Percentiles rank a stretch among this genome's conserved stretches.
These are phyloP conservation scores for Aureobasidium subglaciale DNA, from an alignment of 2,329 filamentous ascomycete species.

Conservation along the genomic window DNA sequence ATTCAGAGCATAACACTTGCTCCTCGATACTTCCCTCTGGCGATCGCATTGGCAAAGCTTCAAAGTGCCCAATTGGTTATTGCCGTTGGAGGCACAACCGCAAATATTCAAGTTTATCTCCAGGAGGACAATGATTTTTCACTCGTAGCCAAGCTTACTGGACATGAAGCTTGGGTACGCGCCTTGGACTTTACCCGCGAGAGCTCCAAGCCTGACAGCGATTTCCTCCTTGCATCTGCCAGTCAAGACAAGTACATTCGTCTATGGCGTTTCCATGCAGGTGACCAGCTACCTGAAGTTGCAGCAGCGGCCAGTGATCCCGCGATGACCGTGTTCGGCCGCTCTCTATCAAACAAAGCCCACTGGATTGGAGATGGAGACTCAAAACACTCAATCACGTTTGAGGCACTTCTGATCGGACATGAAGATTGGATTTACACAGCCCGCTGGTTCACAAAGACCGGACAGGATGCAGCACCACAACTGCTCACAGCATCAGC, in stretches of 20 bases:
- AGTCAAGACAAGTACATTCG: conserved; percentile 98
- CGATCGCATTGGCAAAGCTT: conserved; percentile 61
- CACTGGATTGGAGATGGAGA: conserved; percentile 61
- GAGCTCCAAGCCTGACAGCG: conserved; percentile 46
- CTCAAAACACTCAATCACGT: conserved; percentile 71
- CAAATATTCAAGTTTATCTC: conserved; percentile 73
- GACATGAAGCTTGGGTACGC: conserved; percentile 92
- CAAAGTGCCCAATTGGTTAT: conserved; percentile 46
- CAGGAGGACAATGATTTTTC: conserved; percentile 54
- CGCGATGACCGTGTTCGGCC: conserved; percentile 53
- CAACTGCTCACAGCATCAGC: conserved; percentile 78
- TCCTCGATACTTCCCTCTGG: conserved; percentile 76
- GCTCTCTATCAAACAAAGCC: conserved; percentile 80
- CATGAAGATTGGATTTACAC: conserved; percentile 99
- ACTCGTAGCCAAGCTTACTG: conserved; percentile 68
- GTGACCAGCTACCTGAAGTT: conserved; percentile 55
- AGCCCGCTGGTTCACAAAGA: conserved; percentile 60
- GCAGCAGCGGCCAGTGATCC: conserved; percentile 51
- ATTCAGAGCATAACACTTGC: conserved; percentile 64
- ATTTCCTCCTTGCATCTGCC: conserved; percentile 80
- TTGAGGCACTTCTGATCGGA: conserved; percentile 86
- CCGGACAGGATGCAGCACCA: conserved; percentile 29
- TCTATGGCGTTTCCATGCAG: conserved; percentile 77
- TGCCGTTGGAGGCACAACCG: conserved; percentile 78
- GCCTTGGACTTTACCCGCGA: conserved; percentile 73